Evolutionary conservation across 2,329 filamentous ascomycete species (phyloP).

Genomic region (Bipolaris bicolor): DNA sequence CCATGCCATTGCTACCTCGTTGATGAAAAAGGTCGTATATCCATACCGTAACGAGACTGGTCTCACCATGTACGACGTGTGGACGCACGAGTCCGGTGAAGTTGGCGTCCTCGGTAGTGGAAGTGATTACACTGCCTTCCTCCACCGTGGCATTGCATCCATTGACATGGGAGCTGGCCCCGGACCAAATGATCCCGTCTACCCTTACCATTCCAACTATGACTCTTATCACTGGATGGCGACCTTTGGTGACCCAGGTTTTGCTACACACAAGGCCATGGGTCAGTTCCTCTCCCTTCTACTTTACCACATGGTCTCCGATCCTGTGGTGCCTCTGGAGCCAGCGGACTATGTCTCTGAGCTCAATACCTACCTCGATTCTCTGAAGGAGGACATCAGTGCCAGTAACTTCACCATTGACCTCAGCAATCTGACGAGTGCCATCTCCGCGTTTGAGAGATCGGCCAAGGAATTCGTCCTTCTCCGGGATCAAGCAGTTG

Average conservation of each 20-base stretch:
- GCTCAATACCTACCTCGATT: constrained; percentile 45
- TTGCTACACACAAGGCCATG: constrained; percentile 57
- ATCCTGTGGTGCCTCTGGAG: constrained; percentile 50
- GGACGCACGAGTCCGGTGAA: constrained; percentile 46
- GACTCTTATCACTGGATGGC: constrained; percentile 60
- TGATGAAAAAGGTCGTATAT: constrained; percentile 53
- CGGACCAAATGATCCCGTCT: constrained; percentile 51
- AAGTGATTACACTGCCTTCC: constrained; percentile 56
- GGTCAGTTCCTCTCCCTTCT: constrained; percentile 55
- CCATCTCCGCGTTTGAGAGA: constrained; percentile 47
- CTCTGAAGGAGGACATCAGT: constrained; percentile 41
- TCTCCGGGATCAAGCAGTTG: constrained; percentile 39
- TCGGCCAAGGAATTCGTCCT: constrained; percentile 36
- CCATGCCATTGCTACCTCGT: constrained; percentile 42
- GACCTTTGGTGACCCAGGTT: constrained; percentile 59
- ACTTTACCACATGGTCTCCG: constrained; percentile 50
- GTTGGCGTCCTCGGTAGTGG: constrained; percentile 55
- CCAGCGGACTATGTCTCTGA: constrained; percentile 49
- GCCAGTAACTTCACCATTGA: constrained; percentile 41
- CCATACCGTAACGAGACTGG: constrained; percentile 48
- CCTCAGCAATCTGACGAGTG: constrained; percentile 37
- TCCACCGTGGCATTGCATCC: constrained; percentile 53
- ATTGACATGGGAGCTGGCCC: constrained; percentile 53
- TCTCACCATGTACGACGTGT: constrained; percentile 55
- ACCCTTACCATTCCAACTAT: constrained; percentile 58